Evolutionary conservation across 306 rosid species (phyloP).

Genomic region (Rosa multiflora): DNA sequence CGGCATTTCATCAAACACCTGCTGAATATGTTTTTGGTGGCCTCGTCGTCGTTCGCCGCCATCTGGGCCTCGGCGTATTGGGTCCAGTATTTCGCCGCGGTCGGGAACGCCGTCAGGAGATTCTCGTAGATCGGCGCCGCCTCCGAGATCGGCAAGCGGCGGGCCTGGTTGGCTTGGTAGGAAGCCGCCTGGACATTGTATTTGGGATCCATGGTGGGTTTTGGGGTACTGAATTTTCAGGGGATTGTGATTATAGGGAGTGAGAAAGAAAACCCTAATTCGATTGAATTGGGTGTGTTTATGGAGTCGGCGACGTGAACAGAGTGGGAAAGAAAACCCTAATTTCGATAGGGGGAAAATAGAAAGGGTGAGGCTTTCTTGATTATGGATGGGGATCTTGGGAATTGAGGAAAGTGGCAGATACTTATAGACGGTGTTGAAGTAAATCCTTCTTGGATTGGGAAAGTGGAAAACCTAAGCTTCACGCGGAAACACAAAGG

Average conservation of each 20-base stretch:
- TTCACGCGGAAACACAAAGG: too few species aligned
- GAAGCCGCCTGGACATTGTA: not conserved
- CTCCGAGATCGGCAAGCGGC: not conserved
- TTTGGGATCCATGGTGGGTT: not conserved
- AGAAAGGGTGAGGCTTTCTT: not conserved
- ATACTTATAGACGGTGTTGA: not conserved
- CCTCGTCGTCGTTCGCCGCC: not conserved
- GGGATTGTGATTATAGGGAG: too few species aligned
- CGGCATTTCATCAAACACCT: not conserved
- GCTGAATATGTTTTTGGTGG: not conserved
- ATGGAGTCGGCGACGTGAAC: not conserved
- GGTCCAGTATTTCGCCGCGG: not conserved
- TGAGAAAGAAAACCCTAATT: not conserved
- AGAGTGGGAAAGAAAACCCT: not conserved
- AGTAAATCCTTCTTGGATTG: not conserved
- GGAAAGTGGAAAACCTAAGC: not conserved
- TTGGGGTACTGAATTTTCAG: not conserved
- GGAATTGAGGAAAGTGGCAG: not conserved
- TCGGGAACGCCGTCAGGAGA: not conserved
- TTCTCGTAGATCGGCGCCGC: not conserved
- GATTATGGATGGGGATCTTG: not conserved
- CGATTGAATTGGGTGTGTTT: too few species aligned
- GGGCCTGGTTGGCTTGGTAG: not conserved
- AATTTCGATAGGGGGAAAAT: not conserved
- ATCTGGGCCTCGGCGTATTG: slow-evolving; percentile 6